phyloP scores from a whole-genome alignment of 1,284 basidiomycete species.

The Taiwanofungus camphoratus region DNA sequence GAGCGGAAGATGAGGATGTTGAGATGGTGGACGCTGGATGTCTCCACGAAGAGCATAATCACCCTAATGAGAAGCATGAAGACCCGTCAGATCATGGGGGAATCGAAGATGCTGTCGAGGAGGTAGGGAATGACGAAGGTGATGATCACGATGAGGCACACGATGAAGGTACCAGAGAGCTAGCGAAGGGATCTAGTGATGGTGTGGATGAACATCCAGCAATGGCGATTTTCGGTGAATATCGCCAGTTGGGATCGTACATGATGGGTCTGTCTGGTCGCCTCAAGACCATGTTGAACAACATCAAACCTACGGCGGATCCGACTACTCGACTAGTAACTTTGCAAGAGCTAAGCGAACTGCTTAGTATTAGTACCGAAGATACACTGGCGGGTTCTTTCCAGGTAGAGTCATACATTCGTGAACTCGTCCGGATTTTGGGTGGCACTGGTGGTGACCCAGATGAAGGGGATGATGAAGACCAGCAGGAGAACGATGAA shows the following conservation, averaged over 20 bases:
- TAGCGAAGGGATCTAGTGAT: slow-evolving; percentile 25
- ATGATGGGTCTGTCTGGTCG: slow-evolving; percentile 85
- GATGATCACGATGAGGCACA: slow-evolving; percentile 40
- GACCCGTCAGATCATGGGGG: slow-evolving; percentile 27
- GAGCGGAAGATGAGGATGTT: slow-evolving; percentile 61
- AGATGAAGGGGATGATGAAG: slow-evolving; percentile 65
- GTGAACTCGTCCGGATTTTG: slow-evolving; percentile 89
- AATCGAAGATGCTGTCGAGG: slow-evolving; percentile 39
- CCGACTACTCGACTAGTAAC: slow-evolving; percentile 81
- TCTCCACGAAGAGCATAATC: slow-evolving; percentile 52
- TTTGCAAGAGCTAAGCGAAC: slow-evolving; percentile 90
- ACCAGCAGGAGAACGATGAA: slow-evolving; percentile 60
- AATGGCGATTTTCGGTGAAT: slow-evolving; percentile 80
- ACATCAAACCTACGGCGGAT: slow-evolving; percentile 81
- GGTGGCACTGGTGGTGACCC: slow-evolving; percentile 74
- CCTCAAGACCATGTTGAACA: slow-evolving; percentile 84
- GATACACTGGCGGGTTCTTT: slow-evolving; percentile 95
- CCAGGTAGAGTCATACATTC: slow-evolving; percentile 87
- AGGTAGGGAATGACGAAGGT: slow-evolving; percentile 38
- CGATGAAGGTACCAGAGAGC: slow-evolving; percentile 35
- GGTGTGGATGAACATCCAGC: slow-evolving; percentile 63
- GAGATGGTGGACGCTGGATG: slow-evolving; percentile 70
- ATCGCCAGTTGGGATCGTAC: slow-evolving; percentile 82
- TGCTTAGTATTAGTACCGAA: slow-evolving; percentile 95
- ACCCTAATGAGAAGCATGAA: slow-evolving; percentile 38